Evolutionary conservation across 2,329 filamentous ascomycete species (phyloP).

Genomic region (Alternaria triticimaculans): DNA sequence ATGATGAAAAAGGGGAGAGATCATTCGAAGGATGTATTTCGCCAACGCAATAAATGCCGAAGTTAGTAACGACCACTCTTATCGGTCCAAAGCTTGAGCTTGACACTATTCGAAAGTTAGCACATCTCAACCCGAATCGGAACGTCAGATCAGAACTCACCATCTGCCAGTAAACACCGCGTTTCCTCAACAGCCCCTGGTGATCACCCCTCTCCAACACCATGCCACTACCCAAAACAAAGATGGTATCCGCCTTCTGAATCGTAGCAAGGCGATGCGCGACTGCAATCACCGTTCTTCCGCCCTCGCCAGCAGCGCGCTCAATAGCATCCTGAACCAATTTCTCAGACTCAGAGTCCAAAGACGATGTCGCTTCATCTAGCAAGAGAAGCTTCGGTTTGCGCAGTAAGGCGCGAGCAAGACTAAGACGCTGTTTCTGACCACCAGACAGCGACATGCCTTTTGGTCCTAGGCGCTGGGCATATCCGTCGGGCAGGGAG

Average conservation of each 20-base stretch:
- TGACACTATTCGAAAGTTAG: conserved; percentile 37
- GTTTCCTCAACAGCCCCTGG: conserved; percentile 35
- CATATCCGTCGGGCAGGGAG: conserved; percentile 45
- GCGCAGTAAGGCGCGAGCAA: conserved; percentile 44
- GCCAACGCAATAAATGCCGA: neutral
- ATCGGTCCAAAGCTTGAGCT: conserved; percentile 48
- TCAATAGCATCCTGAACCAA: conserved; percentile 46
- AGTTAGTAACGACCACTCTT: neutral
- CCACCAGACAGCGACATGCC: conserved; percentile 45
- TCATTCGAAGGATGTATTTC: neutral
- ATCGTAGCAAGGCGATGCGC: conserved; percentile 48
- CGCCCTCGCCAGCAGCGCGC: conserved; percentile 32
- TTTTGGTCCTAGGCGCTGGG: conserved; percentile 44
- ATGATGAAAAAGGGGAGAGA: neutral
- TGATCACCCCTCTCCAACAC: conserved; percentile 46
- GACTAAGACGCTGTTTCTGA: conserved; percentile 45
- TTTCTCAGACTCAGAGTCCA: conserved; percentile 46
- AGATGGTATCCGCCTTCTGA: conserved; percentile 48
- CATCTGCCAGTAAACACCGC: conserved; percentile 47
- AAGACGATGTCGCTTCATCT: conserved; percentile 44
- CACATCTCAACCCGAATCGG: neutral
- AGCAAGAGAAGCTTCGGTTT: conserved; percentile 42
- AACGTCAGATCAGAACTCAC: conserved; percentile 16
- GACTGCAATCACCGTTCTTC: conserved; percentile 43
- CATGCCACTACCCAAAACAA: conserved; percentile 43